phyloP scores from a whole-genome alignment of 306 rosid genomes.

The Fragaria iinumae region DNA sequence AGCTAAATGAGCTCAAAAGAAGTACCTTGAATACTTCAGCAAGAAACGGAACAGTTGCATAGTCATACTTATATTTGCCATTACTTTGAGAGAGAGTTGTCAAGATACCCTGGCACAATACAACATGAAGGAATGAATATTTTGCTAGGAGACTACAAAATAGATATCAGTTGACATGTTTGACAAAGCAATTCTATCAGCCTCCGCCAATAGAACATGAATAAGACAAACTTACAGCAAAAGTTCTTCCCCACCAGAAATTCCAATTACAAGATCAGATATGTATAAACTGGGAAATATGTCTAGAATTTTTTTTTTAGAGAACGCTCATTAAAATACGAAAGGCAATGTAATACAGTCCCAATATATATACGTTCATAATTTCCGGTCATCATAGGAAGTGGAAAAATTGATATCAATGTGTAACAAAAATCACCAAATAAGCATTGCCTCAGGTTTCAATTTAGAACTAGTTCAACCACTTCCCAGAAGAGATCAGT shows the following conservation, averaged over 20 bases:
- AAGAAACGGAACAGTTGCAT: constrained; percentile 94
- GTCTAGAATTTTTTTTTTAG: background rate
- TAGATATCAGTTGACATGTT: background rate
- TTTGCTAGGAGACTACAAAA: constrained; percentile 2
- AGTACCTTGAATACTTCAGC: constrained; percentile 82
- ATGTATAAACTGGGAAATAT: background rate
- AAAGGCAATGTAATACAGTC: background rate
- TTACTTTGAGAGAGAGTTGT: constrained; percentile 86
- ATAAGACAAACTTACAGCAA: background rate
- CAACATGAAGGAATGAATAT: background rate
- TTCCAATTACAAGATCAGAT: background rate
- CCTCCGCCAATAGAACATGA: background rate
- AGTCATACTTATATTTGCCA: constrained; percentile 69
- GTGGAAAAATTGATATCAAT: background rate
- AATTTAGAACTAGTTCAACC: background rate
- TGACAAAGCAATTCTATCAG: background rate
- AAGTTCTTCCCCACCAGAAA: background rate
- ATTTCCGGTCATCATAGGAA: background rate
- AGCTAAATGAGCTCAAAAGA: constrained; percentile 2
- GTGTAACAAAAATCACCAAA: background rate
- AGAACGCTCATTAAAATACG: background rate
- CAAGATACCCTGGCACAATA: constrained; percentile 63
- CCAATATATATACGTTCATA: background rate
- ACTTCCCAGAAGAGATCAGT: background rate
- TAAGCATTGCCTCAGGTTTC: background rate